Base-by-base conservation (phyloP, 108 stramenopile genomes). In the Epithemia pelagica region DNA sequence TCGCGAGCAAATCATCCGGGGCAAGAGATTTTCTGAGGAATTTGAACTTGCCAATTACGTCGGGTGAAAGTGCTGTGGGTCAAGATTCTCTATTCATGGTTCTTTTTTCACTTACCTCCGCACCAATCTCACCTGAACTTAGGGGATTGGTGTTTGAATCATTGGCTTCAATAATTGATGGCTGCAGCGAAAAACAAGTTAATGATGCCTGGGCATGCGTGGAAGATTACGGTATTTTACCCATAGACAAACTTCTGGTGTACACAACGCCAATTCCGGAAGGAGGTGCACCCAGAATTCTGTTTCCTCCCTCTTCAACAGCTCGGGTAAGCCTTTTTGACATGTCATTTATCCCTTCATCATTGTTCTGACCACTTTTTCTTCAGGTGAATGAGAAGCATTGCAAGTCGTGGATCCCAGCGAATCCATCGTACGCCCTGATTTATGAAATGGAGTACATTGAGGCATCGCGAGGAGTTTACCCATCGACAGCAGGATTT, bases 391-490 rank as follows among this genome's bases (percentile, higher is more conserved):
- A 51, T 19, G 26, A 28, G 24, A 61, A 2, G 24, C 74, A 58
- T 55, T 28, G 29, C 19, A 57, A 59, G 46, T 67, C 60, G 10
- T 56, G 70, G 67, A 60, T 81, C 25, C 81, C 78, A 15, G 70
- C 79, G 54, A 69, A 78, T 51, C 32, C 76, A 3, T 77, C 70
- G 21, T 89, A 86, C 62, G 84, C 88, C 23, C 70, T 94, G 57
- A 59, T 91, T 30, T 90, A 81, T 61, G 86, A 88, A 54, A 70
- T 94, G 68, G 92, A 94, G 66, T 84, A 89, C 52, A 74, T 94
- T 10, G 92, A 94, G 65, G 58, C 85, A 15, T 68, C 67, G 28
- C 65, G 65, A 22, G 92, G 92, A 32, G 69, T 66, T 53, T 94
- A 91, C 61, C 81, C 81, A 21, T 80, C 89, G 29, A 91, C 92